phyloP scores from a whole-genome alignment of 108 stramenopile genomes.

The Nannochloropsis oceanica region DNA sequence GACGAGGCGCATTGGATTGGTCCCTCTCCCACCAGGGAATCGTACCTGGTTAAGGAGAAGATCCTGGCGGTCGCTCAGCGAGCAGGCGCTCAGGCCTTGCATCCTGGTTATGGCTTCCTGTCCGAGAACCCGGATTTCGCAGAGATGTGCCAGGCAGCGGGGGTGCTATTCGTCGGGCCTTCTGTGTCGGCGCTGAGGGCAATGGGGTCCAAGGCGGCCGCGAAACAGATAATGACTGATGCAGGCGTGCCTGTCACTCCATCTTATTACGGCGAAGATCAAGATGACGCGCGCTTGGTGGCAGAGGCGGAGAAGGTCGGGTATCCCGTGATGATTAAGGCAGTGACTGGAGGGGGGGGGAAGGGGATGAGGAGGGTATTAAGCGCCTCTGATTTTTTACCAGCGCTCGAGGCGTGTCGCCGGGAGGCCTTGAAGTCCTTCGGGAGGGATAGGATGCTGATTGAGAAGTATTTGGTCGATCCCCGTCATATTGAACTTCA shows the following conservation, averaged over 20 bases:
- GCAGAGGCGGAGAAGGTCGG: slow-evolving; percentile 47
- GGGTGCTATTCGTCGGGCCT: slow-evolving; percentile 71
- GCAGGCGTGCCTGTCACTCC: slow-evolving; percentile 50
- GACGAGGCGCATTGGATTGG: slow-evolving; percentile 43
- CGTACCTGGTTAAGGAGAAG: slow-evolving; percentile 34
- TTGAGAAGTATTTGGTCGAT: slow-evolving; percentile 89
- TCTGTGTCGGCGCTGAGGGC: slow-evolving; percentile 59
- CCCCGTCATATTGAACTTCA: slow-evolving; percentile 92
- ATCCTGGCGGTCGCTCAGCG: slow-evolving; percentile 33
- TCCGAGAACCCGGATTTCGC: slow-evolving; percentile 54
- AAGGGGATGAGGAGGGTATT: slow-evolving; percentile 80
- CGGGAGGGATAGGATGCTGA: slow-evolving; percentile 77
- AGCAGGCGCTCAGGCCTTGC: slow-evolving; percentile 41
- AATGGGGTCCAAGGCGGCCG: slow-evolving; percentile 50
- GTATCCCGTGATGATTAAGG: slow-evolving; percentile 82
- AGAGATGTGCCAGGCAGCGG: slow-evolving; percentile 43
- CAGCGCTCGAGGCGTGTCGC: slow-evolving; percentile 38
- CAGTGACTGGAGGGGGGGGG: slow-evolving; percentile 78
- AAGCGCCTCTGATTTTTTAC: slow-evolving; percentile 48
- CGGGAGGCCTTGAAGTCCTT: slow-evolving; percentile 57
- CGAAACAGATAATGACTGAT: slow-evolving; percentile 47
- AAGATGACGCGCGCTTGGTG: slow-evolving; percentile 26
- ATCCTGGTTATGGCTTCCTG: slow-evolving; percentile 60
- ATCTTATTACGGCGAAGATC: slow-evolving; percentile 50
- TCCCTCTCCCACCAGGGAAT: slow-evolving; percentile 31